A percentile compares a stretch with the other conserved stretches of the same genome.
phyloP scores from a whole-genome alignment of 176 grass and related monocot genomes.

The Saccharum officinarum region DNA sequence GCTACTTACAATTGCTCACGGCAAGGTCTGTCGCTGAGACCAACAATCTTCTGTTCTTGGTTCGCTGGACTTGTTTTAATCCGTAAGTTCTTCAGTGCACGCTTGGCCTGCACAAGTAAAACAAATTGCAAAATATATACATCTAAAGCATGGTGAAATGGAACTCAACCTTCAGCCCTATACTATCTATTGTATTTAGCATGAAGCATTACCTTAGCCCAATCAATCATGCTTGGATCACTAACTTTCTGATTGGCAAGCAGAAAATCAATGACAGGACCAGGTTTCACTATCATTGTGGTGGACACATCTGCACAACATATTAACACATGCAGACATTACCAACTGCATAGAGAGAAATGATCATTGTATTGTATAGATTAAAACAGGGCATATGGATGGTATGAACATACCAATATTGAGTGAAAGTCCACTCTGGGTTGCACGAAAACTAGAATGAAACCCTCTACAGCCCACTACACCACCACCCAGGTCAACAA shows the following conservation, averaged over 20 bases:
- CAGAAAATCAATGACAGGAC: conserved; percentile 82
- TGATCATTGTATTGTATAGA: background rate
- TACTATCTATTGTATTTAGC: background rate
- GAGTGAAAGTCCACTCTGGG: conserved; percentile 81
- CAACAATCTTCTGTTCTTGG: conserved; percentile 76
- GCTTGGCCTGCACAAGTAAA: conserved; percentile 57
- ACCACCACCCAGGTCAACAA: conserved; percentile 78
- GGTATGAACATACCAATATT: conserved; percentile 66
- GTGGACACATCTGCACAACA: conserved; percentile 79
- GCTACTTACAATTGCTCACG: conserved; percentile 41
- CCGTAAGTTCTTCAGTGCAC: conserved; percentile 69
- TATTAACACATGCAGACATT: conserved; percentile 6
- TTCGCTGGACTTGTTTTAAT: conserved; percentile 59
- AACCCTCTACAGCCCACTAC: conserved; percentile 88
- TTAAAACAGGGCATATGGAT: background rate
- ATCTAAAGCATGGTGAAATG: background rate
- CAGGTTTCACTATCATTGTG: conserved; percentile 94
- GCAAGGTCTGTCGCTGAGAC: conserved; percentile 69
- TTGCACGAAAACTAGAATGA: conserved; percentile 83
- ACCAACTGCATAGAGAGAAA: background rate
- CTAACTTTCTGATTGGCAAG: conserved; percentile 70
- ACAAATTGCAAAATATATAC: background rate
- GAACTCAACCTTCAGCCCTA: background rate
- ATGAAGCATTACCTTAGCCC: conserved; percentile 54
- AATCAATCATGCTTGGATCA: conserved; percentile 66